Evolutionary conservation across 768 basidiomycete genomes (phyloP), one percentile per base, ranked within the genome.

Genomic region (Macrocybe gigantea): DNA sequence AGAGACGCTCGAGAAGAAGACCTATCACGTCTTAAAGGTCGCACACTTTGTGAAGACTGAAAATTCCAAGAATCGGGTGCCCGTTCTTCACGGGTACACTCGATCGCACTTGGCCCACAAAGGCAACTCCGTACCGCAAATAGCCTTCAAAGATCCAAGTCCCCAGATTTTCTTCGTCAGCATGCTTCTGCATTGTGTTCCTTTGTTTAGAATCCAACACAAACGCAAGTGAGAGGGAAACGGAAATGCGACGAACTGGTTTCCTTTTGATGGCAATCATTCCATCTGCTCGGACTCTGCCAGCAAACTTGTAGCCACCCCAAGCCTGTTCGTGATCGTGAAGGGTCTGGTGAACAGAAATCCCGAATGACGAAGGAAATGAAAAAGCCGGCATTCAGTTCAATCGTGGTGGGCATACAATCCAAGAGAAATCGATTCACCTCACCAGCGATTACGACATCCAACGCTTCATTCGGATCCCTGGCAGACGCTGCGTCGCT

Each of bases 271-370:
- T 66, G 41, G 71, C 68, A 51, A 89, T 74, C 55, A 71, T 62
- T 12, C 85, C 86, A 58, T 85, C 79, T 35, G 68, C 67, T 33
- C 75, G 68, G 39, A 86, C 71, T 22, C 77, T 67, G 42, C 87
- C 87, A 8, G 69, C 67, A 57, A 82, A 79, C 49, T 61, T 72
- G 61, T 77, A 86, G 8, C 78, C 77, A 5, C 80, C 83, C 84
- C 87, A 89, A 6, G 81, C 80, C 35, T 68, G 66, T 49, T 80
- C 79, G 47, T 80, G 77, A 41, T 71, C 70, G 41, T 56, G 63
- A 39, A 73, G 65, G 1, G 82, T 84, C 82, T 84, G 50, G 29
- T 13, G 13, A 43, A 49, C n/a, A 34, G 36, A 13, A 33, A 41
- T 47, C 45, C n/a, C 44, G 39, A 33, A 44, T 33, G 11, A n/a